Conservation (phyloP, 2,329 filamentous ascomycete species). For the Fusarium papillatum region DNA sequence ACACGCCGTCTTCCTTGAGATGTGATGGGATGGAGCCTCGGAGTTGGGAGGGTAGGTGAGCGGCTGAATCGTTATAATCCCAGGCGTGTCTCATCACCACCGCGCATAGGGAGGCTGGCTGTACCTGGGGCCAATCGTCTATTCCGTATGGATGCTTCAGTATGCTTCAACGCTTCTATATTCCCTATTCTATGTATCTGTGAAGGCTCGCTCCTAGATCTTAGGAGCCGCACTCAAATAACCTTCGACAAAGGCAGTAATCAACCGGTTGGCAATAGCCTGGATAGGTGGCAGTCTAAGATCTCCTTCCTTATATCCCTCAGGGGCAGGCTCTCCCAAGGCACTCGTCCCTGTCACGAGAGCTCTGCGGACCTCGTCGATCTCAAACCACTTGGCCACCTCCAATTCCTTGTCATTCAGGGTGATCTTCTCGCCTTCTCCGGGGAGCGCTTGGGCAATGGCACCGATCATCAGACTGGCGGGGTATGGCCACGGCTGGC, state of each 20-base stretch:
- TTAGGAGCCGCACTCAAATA: conserved; percentile 72
- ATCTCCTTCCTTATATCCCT: conserved; percentile 80
- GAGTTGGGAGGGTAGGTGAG: neutral
- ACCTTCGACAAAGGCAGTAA: conserved; percentile 83
- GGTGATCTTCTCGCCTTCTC: conserved; percentile 80
- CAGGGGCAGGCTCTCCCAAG: conserved; percentile 73
- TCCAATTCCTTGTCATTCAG: conserved; percentile 94
- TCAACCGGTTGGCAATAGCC: conserved; percentile 92
- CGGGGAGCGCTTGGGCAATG: conserved; percentile 85
- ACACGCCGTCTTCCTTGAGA: neutral
- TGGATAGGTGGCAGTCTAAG: conserved; percentile 87
- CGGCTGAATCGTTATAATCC: neutral
- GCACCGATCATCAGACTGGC: conserved; percentile 90
- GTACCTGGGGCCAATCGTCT: neutral
- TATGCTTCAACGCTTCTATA: conserved; percentile 12
- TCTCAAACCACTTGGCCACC: conserved; percentile 87
- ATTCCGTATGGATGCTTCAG: too few relatives aligned
- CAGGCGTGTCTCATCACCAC: neutral
- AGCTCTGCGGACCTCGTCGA: conserved; percentile 86
- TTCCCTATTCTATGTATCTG: neutral
- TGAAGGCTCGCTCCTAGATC: conserved; percentile 53
- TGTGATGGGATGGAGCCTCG: neutral
- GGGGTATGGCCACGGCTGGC: conserved; percentile 91
- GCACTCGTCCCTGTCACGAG: conserved; percentile 74
- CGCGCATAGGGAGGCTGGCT: neutral